Base-by-base conservation (phyloP, 352 stramenopile species). In the Phytophthora kernoviae region DNA sequence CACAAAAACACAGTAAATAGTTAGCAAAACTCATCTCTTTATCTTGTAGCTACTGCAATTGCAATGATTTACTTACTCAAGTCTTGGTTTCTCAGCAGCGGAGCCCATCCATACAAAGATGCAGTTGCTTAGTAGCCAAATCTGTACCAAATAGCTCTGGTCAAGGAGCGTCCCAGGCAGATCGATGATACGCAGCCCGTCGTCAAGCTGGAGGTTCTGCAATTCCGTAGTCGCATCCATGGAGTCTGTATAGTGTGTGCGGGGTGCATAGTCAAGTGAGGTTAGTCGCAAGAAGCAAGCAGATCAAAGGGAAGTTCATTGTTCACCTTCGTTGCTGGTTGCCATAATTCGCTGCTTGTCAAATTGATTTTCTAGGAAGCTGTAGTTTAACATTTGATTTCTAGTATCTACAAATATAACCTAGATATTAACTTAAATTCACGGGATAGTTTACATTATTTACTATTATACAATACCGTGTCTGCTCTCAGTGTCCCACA, bases 81-180 rank as follows among this genome's bases (percentile, higher is more conserved):
- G 47, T 17, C 62, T 62, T 24, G 80, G 76, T 50, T 80, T 77
- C n/a, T 75, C 70, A 24, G 41, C 63, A 30, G 54, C 75, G 10
- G 79, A 75, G 2, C 84, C 84, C 62, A 91, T 85, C 82, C 82
- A 94, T n/a, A 94, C 83, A 41, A 90, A 94, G 20, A 90, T 49
- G 43, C 82, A 84, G 64, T 73, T 77, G 4, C 42, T 54, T 39
- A 94, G 65, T 26, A 91, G 57, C 82, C 82, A 92, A 52, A 94
- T 74, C 70, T 93, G 79, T 50, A 79, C 81, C 26, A 89, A 54
- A 46, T 76, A 94, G 30, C 68, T 55, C 58, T 94, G 82, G 44
- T 92, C 84, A 39, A 94, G 57, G 34, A 92, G 69, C 42, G 59
- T 70, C 2, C 81, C 81, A 0, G 65, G 50, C 51, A 91, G 39